These are phyloP conservation scores for Ceratocystis lukuohia DNA, from an alignment of 2,329 filamentous ascomycete species.

Conservation along the genomic window DNA sequence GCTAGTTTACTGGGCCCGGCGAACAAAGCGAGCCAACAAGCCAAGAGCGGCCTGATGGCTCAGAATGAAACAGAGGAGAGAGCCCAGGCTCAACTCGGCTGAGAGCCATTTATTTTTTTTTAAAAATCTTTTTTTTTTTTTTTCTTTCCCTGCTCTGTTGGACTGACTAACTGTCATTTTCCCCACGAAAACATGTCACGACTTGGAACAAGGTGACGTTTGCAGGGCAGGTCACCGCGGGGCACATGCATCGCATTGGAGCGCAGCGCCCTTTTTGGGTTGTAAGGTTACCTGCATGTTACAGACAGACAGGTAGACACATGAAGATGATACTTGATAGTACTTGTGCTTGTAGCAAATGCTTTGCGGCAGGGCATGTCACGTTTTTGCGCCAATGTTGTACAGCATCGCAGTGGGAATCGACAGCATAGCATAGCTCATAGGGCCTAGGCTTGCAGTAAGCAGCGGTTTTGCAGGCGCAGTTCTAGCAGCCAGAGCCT, in stretches of 20 bases:
- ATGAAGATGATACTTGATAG: neutral
- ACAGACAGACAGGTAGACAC: neutral
- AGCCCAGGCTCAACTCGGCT: neutral
- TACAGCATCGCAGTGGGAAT: neutral
- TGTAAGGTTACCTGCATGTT: neutral
- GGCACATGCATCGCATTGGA: neutral
- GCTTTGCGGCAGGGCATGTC: neutral
- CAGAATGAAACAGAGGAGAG: constrained; percentile 1
- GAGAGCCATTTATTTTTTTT: neutral
- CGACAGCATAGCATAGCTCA: neutral
- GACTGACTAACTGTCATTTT: neutral
- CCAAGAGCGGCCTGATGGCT: neutral
- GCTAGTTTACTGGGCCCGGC: too few species aligned
- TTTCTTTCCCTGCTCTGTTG: neutral
- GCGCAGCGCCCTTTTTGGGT: neutral
- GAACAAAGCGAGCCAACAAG: neutral
- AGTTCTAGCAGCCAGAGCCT: neutral
- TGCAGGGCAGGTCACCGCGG: neutral
- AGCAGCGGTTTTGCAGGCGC: neutral
- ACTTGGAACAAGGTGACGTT: neutral
- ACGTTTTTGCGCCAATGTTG: neutral
- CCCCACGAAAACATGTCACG: constrained; percentile 1
- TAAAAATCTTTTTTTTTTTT: neutral
- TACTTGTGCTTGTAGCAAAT: neutral
- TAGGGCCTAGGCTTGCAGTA: neutral